Evolutionary conservation across 2,329 filamentous ascomycete genomes (phyloP).

Genomic region (Fusarium chuoi): DNA sequence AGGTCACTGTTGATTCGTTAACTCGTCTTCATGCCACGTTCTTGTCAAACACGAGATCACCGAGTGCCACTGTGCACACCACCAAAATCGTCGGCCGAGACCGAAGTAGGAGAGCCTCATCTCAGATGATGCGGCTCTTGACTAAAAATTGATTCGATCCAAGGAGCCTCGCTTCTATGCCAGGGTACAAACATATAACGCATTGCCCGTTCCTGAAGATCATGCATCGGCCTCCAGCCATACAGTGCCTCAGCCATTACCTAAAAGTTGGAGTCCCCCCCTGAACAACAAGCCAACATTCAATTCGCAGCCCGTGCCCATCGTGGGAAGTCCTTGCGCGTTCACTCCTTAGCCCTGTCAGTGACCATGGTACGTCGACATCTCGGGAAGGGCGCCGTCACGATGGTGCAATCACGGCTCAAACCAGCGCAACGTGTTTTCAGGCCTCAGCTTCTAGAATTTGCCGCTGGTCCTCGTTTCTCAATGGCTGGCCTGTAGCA

Average conservation of each 20-base stretch:
- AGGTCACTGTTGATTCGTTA: slow-evolving; percentile 14
- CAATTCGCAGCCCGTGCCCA: not conserved
- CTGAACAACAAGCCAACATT: not conserved
- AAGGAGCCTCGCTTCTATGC: slow-evolving; percentile 12
- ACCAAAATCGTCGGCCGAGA: slow-evolving; percentile 20
- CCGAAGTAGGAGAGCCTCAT: slow-evolving; percentile 34
- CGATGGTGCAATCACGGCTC: slow-evolving; percentile 38
- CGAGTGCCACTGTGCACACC: slow-evolving; percentile 9
- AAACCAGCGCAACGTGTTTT: slow-evolving; percentile 37
- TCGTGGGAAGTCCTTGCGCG: slow-evolving; percentile 14
- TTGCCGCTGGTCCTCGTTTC: slow-evolving; percentile 3
- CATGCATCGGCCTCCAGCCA: slow-evolving; percentile 22
- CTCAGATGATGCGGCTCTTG: slow-evolving; percentile 30
- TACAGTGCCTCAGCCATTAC: slow-evolving; percentile 30
- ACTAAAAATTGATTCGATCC: slow-evolving; percentile 5
- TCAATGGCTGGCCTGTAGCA: slow-evolving; percentile 1
- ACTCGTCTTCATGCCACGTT: slow-evolving; percentile 14
- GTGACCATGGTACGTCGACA: slow-evolving; percentile 11
- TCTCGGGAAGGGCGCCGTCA: slow-evolving; percentile 10
- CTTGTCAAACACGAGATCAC: slow-evolving; percentile 17
- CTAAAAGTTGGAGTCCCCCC: slow-evolving; percentile 22
- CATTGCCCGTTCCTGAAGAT: slow-evolving; percentile 39
- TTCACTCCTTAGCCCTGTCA: slow-evolving; percentile 27
- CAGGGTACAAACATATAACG: slow-evolving; percentile 29
- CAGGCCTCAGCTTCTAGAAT: not conserved